Evolutionary conservation across 495 filamentous ascomycete genomes (phyloP).

Genomic region (Aspergillus kassunensis): DNA sequence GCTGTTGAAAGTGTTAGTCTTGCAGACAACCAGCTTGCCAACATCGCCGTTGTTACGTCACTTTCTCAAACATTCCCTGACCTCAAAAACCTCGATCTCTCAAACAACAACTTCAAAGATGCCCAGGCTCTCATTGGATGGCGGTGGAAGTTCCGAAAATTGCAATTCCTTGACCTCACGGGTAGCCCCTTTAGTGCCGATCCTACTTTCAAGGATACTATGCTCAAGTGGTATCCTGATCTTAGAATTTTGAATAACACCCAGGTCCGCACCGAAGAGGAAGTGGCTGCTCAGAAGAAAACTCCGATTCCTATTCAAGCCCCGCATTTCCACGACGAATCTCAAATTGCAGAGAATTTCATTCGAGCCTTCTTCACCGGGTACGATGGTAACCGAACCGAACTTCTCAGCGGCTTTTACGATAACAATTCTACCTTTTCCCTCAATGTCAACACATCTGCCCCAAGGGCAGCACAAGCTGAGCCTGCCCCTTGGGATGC

Average conservation of each 20-base stretch:
- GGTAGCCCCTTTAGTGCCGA: conserved; percentile 68
- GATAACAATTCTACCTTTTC: conserved; percentile 77
- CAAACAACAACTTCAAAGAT: conserved; percentile 67
- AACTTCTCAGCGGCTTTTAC: conserved; percentile 65
- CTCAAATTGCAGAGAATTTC: conserved; percentile 69
- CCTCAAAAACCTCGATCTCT: conserved; percentile 80
- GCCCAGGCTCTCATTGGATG: conserved; percentile 57
- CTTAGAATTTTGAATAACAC: conserved; percentile 68
- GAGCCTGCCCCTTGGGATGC: conserved; percentile 57
- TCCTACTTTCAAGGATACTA: conserved; percentile 61
- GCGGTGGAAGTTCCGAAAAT: conserved; percentile 69
- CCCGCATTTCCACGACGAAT: conserved; percentile 71
- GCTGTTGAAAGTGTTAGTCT: conserved; percentile 74
- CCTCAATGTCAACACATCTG: conserved; percentile 62
- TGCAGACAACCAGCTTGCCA: conserved; percentile 67
- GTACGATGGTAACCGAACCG: conserved; percentile 68
- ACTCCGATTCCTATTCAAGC: conserved; percentile 64
- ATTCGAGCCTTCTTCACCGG: conserved; percentile 67
- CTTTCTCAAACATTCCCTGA: conserved; percentile 74
- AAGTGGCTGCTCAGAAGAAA: conserved; percentile 53
- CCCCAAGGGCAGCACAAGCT: conserved; percentile 48
- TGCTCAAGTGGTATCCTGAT: conserved; percentile 76
- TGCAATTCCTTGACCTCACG: conserved; percentile 74
- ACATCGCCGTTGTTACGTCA: conserved; percentile 62
- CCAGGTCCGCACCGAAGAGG: conserved; percentile 65